Evolutionary conservation across 2,329 filamentous ascomycete species (phyloP).

Genomic region (Hortaea werneckii): DNA sequence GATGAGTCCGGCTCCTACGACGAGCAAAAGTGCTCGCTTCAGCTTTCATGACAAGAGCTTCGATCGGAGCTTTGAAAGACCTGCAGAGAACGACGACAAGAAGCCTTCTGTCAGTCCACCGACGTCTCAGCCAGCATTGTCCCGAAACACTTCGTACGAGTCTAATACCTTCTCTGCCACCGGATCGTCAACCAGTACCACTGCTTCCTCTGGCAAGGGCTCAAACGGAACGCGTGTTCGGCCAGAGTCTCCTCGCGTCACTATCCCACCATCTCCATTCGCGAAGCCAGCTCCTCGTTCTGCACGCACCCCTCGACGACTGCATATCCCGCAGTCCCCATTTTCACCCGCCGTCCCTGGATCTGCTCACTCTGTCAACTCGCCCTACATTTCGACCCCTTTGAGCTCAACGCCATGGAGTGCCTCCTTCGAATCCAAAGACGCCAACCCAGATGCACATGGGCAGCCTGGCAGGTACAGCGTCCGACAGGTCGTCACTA

Average conservation of each 20-base stretch:
- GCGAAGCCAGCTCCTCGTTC: slow-evolving; percentile 48
- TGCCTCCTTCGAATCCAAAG: slow-evolving; percentile 54
- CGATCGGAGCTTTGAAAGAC: slow-evolving; percentile 26
- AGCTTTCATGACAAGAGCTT: slow-evolving; percentile 27
- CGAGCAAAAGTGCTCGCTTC: slow-evolving; percentile 42
- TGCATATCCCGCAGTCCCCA: slow-evolving; percentile 71
- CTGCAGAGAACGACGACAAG: slow-evolving; percentile 22
- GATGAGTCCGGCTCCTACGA: slow-evolving; percentile 56
- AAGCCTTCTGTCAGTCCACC: slow-evolving; percentile 20
- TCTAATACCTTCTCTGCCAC: slow-evolving; percentile 13
- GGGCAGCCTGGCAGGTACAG: slow-evolving; percentile 41
- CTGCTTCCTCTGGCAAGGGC: slow-evolving; percentile 10
- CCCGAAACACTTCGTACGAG: slow-evolving; percentile 26
- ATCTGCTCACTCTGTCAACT: slow-evolving; percentile 38
- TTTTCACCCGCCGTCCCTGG: slow-evolving; percentile 42
- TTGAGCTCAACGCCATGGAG: slow-evolving; percentile 27
- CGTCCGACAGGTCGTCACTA: slow-evolving; percentile 85
- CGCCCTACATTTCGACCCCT: slow-evolving; percentile 54
- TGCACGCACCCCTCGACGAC: slow-evolving; percentile 50
- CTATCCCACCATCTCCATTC: slow-evolving; percentile 32
- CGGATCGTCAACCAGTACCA: slow-evolving; percentile 6
- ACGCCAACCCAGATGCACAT: slow-evolving; percentile 41
- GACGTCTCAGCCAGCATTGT: slow-evolving; percentile 24
- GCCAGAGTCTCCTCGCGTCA: slow-evolving; percentile 31
- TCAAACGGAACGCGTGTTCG: slow-evolving; percentile 7